Evolutionary conservation across 805 yeast genomes (phyloP).

Genomic region (Zygosaccharomyces siamensis): DNA sequence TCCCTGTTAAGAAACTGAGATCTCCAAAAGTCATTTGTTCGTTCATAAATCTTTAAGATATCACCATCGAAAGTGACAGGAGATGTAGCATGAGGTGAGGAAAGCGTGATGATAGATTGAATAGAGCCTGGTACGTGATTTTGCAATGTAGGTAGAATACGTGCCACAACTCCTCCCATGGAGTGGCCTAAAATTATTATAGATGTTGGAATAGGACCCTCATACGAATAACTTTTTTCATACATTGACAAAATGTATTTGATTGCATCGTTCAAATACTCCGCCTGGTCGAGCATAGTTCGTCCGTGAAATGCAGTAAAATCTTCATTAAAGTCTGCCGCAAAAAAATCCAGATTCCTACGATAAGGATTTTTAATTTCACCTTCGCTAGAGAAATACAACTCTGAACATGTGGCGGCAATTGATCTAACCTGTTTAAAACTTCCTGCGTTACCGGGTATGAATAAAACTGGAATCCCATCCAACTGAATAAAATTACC

Average conservation of each 20-base stretch:
- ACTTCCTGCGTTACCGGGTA: conserved; percentile 98
- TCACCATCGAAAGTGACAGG: conserved; percentile 94
- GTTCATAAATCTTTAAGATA: conserved; percentile 64
- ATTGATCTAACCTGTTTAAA: conserved; percentile 84
- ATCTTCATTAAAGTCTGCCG: conserved; percentile 94
- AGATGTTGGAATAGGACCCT: conserved; percentile 49
- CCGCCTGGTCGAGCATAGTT: conserved; percentile 90
- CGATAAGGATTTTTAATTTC: conserved; percentile 28
- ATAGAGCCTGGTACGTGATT: conserved; percentile 69
- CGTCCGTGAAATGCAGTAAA: conserved; percentile 95
- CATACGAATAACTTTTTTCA: conserved; percentile 22
- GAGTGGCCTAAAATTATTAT: conserved; percentile 86
- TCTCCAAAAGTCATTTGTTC: conserved; percentile 77
- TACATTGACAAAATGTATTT: conserved; percentile 69
- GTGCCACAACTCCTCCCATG: conserved; percentile 95
- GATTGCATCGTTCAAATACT: conserved; percentile 84
- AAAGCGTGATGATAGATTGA: conserved; percentile 76
- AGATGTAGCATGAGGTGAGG: conserved; percentile 89
- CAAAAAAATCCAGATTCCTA: conserved; percentile 70
- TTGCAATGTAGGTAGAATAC: conserved; percentile 75
- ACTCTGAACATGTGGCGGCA: conserved; percentile 73
- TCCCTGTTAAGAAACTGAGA: conserved; percentile 42
- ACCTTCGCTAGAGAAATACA: conserved; percentile 39
- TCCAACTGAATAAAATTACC: conserved; percentile 38
- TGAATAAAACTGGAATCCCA: conserved; percentile 86